Conservation (phyloP, 768 basidiomycete species). For the Austroboletus eburneus region DNA sequence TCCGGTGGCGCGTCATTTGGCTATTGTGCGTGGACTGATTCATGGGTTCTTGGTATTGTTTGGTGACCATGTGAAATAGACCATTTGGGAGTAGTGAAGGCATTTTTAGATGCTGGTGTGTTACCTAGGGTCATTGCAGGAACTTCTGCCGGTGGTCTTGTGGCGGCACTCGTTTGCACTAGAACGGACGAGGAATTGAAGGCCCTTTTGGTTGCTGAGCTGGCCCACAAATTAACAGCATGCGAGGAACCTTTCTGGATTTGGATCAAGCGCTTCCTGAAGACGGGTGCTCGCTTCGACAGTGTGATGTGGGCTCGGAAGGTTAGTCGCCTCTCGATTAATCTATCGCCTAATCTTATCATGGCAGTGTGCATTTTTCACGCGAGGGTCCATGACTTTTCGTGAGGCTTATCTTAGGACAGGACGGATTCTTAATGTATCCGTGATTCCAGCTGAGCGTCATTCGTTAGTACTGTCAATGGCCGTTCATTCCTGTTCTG, state of each 20-base stretch:
- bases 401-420: slow-evolving; percentile 91
- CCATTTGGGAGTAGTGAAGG: slow-evolving; percentile 88
- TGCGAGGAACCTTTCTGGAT: slow-evolving; percentile 71
- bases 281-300: slow-evolving; percentile 94
- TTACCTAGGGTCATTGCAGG: slow-evolving; percentile 93
- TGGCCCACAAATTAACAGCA: slow-evolving; percentile 81
- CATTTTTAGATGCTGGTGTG: slow-evolving; percentile 81
- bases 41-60: not conserved
- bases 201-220: slow-evolving; percentile 68
- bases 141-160: slow-evolving; percentile 88
- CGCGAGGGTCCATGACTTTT: slow-evolving; percentile 91
- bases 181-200: slow-evolving; percentile 86
- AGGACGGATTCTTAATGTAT: slow-evolving; percentile 90
- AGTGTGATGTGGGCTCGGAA: slow-evolving; percentile 87
- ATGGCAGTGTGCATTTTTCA: slow-evolving; percentile 78
- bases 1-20: slow-evolving; percentile 96
- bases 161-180: slow-evolving; percentile 75
- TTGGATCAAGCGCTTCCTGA: slow-evolving; percentile 71
- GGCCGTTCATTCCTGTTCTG: slow-evolving; percentile 2
- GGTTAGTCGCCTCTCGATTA: slow-evolving; percentile 38
- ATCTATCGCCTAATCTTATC: not conserved
- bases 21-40: slow-evolving; percentile 59
- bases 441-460: slow-evolving; percentile 84
- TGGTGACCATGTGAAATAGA: slow-evolving; percentile 39
- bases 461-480: slow-evolving; percentile 58